Conservation (phyloP, 2,329 filamentous ascomycete species). For the Xylaria sp. region DNA sequence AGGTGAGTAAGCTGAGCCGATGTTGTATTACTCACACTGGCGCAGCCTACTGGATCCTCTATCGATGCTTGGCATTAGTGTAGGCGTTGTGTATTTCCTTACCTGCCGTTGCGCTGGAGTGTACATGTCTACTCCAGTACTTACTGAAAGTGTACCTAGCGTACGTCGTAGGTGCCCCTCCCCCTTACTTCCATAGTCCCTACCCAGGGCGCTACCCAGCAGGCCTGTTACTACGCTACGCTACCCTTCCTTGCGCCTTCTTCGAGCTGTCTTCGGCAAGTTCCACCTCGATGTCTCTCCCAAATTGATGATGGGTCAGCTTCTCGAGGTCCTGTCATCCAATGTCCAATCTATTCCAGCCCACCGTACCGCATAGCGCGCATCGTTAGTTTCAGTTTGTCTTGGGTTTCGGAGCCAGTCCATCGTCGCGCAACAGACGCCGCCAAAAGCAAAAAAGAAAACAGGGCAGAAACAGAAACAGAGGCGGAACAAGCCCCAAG, state of each 20-base stretch:
- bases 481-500: not conserved
- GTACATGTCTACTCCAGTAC: not conserved
- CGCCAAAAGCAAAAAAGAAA: slow-evolving; percentile 8
- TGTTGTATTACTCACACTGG: slow-evolving; percentile 19
- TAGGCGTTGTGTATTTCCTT: not conserved
- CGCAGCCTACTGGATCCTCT: slow-evolving; percentile 21
- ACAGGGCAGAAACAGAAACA: not conserved
- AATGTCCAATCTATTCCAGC: slow-evolving; percentile 2
- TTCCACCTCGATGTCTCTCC: slow-evolving; percentile 17
- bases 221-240: slow-evolving; percentile 6
- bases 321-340: slow-evolving; percentile 13
- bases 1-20: slow-evolving; percentile 14
- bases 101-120: not conserved
- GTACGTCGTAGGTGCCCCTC: not conserved
- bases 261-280: slow-evolving; percentile 9
- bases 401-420: not conserved
- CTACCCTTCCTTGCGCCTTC: not conserved
- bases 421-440: not conserved
- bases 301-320: slow-evolving; percentile 17
- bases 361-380: slow-evolving; percentile 5
- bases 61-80: not conserved
- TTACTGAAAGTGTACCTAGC: not conserved
- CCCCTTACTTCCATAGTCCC: not conserved
- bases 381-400: slow-evolving; percentile 14
- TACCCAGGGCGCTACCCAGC: not conserved